These are phyloP conservation scores for Lodderomyces orthopsilosis DNA, from an alignment of 1,139 yeast genomes.

Conservation along the genomic window DNA sequence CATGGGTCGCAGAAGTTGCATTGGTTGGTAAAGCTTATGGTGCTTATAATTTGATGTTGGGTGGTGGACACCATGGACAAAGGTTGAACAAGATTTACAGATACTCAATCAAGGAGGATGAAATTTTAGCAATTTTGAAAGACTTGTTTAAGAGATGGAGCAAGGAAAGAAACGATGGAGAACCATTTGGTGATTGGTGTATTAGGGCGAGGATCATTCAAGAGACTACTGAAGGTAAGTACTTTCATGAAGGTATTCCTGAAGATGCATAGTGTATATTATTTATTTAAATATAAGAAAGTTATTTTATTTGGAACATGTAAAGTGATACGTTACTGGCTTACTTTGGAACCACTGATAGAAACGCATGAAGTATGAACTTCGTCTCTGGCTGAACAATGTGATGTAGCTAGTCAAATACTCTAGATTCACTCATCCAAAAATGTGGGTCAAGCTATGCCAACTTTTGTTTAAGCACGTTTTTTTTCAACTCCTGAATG, in stretches of 20 bases:
- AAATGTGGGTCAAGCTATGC: neutral
- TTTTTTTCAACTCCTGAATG: slow-evolving; percentile 19
- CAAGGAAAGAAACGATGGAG: slow-evolving; percentile 82
- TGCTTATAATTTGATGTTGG: slow-evolving; percentile 89
- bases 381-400: no score
- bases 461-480: neutral
- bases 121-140: slow-evolving; percentile 70
- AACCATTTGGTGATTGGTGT: slow-evolving; percentile 93
- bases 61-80: slow-evolving; percentile 96
- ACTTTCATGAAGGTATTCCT: slow-evolving; percentile 91
- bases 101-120: slow-evolving; percentile 88
- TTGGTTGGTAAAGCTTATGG: slow-evolving; percentile 94
- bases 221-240: slow-evolving; percentile 87
- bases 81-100: slow-evolving; percentile 88
- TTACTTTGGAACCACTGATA: no score
- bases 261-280: slow-evolving; percentile 54
- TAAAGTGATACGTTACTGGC: no score
- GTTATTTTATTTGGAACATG: neutral
- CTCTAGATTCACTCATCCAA: neutral
- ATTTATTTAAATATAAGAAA: slow-evolving; percentile 5
- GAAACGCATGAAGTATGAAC: no score
- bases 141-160: slow-evolving; percentile 95
- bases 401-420: no score
- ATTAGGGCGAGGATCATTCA: slow-evolving; percentile 82
- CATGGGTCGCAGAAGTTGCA: slow-evolving; percentile 97